A percentile compares a stretch with the other conserved stretches of the same genome.
Evolutionary conservation across 2,329 filamentous ascomycete species (phyloP).

Genomic region (Diaporthe citrichinensis): DNA sequence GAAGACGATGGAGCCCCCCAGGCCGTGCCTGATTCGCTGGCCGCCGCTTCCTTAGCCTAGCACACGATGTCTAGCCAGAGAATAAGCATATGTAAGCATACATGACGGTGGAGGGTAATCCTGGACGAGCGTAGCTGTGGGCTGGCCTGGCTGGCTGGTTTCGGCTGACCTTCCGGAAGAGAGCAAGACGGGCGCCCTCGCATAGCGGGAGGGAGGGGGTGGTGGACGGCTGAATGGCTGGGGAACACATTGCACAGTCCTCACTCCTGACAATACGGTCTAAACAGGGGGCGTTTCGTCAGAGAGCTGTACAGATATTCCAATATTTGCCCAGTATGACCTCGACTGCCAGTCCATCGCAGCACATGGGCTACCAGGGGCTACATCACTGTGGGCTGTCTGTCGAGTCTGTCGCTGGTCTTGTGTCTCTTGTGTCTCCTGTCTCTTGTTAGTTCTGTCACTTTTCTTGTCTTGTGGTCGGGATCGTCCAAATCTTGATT

Average conservation of each 20-base stretch:
- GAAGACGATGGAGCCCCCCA: background rate
- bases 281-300: slow-evolving; percentile 15
- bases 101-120: slow-evolving; percentile 21
- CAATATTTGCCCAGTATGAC: background rate
- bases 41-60: background rate
- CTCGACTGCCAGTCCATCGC: no score
- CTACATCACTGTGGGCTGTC: slow-evolving; percentile 20
- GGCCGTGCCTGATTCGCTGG: slow-evolving; percentile 1
- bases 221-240: slow-evolving; percentile 24
- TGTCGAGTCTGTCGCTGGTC: background rate
- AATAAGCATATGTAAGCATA: slow-evolving; percentile 25
- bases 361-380: background rate
- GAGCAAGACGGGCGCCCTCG: slow-evolving; percentile 29
- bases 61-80: slow-evolving; percentile 19
- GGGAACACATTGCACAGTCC: slow-evolving; percentile 7
- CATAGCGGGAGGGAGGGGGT: slow-evolving; percentile 35
- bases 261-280: slow-evolving; percentile 1
- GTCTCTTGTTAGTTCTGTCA: background rate
- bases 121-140: slow-evolving; percentile 7
- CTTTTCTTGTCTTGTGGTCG: background rate
- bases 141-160: slow-evolving; percentile 12
- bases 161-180: slow-evolving; percentile 29
- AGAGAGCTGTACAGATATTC: background rate
- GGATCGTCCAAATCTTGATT: slow-evolving; percentile 28
- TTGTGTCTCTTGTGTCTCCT: background rate